Evolutionary conservation across 768 basidiomycete species (phyloP), one percentile per base, ranked within the genome.

Genomic region (Coprinopsis sp.): DNA sequence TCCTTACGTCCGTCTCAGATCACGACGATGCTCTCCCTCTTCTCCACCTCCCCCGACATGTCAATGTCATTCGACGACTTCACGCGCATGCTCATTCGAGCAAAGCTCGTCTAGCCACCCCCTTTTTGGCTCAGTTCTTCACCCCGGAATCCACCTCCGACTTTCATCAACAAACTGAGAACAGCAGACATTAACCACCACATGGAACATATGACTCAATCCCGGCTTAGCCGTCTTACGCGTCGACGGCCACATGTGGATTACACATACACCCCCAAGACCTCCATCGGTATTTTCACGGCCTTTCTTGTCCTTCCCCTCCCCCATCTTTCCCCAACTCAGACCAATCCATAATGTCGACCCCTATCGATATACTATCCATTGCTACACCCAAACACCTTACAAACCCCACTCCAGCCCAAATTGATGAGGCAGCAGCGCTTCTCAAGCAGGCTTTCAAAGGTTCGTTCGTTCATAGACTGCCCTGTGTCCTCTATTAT

Each of bases 11-110:
- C 7, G 34, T 33, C 11, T n/a, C 46, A 91, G 89, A 82, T 88
- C 54, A 54, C 82, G 2, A 87, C 90, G 47, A 91, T 91, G 88
- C 68, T 92, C 1, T 74, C 77, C n/a, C 72, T 73, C 42, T 91
- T 88, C 58, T 87, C 89, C 1, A 79, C 76, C 0, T 75, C 79
- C 0, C 66, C 76, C 0, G 88, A 91, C 61, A 81, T 80, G 58
- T 76, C 84, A 3, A 74, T 91, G 69, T 64, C 63, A 46, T 69
- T 90, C 27, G 62, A 67, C 12, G 87, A 91, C 60, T 92, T 92
- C 55, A 77, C 81, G 53, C 67, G 68, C 18, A 88, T 92, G 79
- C 88, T 91, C 81, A 60, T 81, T 21, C 58, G 71, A 1, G 76
- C 84, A 6, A 77, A 71, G 57, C 62, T 87, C 31, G 75, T 70